Percentiles rank a stretch among this genome's conserved stretches.
These are phyloP conservation scores for Murraya koenigii DNA, from an alignment of 345 rosid genomes.

Conservation along the genomic window DNA sequence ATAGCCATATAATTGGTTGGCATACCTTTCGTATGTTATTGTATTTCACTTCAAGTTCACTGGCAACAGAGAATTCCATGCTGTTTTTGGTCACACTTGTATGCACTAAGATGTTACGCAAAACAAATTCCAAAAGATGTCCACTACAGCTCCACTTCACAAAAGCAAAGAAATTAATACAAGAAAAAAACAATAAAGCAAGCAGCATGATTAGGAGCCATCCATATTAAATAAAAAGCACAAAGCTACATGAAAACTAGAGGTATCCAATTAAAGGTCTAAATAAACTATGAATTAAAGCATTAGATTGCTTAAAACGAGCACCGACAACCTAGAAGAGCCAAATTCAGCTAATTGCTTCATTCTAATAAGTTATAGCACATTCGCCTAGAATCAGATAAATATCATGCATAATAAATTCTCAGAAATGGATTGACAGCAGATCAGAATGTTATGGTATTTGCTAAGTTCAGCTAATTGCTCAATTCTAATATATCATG, in stretches of 20 bases:
- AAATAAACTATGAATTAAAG: background rate
- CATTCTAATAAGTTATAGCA: background rate
- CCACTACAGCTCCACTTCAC: constrained; percentile 86
- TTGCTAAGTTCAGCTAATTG: background rate
- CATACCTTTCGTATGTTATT: constrained; percentile 83
- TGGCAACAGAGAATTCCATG: constrained; percentile 44
- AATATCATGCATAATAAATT: background rate
- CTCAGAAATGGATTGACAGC: background rate
- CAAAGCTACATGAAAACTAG: background rate
- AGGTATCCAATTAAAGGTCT: background rate
- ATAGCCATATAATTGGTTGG: background rate
- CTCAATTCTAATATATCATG: background rate
- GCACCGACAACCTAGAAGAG: background rate
- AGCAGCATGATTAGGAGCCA: background rate
- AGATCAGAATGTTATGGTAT: background rate
- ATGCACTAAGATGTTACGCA: constrained; percentile 47
- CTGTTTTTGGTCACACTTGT: constrained; percentile 40
- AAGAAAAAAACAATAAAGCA: background rate
- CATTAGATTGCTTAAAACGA: background rate
- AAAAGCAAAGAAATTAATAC: constrained; percentile 17
- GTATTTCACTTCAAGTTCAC: constrained; percentile 79
- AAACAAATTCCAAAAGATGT: constrained; percentile 71
- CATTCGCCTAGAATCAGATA: background rate
- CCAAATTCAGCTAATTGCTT: background rate
- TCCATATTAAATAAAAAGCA: background rate